Evolutionary conservation across 2,329 filamentous ascomycete species (phyloP).

Genomic region (Aureobasidium lini): DNA sequence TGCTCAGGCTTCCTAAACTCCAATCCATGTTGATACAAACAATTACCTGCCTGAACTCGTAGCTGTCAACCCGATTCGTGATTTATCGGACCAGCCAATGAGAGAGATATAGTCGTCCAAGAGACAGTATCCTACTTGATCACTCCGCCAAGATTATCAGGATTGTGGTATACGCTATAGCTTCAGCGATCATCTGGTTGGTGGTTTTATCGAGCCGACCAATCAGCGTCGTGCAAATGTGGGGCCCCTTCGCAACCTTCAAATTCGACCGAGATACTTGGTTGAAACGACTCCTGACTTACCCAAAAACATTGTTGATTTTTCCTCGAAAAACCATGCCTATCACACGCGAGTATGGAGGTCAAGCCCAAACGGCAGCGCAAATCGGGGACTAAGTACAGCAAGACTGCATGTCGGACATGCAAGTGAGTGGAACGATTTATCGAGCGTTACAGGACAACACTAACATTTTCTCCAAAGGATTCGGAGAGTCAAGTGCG

Average conservation of each 20-base stretch:
- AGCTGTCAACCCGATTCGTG: too few relatives aligned
- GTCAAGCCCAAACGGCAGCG: not conserved
- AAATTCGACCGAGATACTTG: not conserved
- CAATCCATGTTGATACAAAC: too few relatives aligned
- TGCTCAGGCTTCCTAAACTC: too few relatives aligned
- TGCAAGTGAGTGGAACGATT: not conserved
- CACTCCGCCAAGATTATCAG: too few relatives aligned
- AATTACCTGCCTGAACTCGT: too few relatives aligned
- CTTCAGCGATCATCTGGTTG: not conserved
- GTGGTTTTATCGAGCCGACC: not conserved
- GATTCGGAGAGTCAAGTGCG: not conserved
- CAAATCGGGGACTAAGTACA: not conserved
- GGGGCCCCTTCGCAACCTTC: not conserved
- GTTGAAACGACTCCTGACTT: too few relatives aligned
- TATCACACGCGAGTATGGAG: not conserved
- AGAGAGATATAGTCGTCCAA: too few relatives aligned
- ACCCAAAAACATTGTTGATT: too few relatives aligned
- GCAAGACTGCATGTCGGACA: not conserved
- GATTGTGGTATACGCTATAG: not conserved
- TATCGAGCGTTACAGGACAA: not conserved
- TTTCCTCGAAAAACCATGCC: not conserved
- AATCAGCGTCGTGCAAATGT: not conserved
- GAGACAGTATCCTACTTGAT: too few relatives aligned
- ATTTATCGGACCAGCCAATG: too few relatives aligned
- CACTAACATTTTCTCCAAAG: not conserved